These are phyloP conservation scores for Tricholomella constricta DNA, from an alignment of 768 basidiomycete species.

Conservation along the genomic window DNA sequence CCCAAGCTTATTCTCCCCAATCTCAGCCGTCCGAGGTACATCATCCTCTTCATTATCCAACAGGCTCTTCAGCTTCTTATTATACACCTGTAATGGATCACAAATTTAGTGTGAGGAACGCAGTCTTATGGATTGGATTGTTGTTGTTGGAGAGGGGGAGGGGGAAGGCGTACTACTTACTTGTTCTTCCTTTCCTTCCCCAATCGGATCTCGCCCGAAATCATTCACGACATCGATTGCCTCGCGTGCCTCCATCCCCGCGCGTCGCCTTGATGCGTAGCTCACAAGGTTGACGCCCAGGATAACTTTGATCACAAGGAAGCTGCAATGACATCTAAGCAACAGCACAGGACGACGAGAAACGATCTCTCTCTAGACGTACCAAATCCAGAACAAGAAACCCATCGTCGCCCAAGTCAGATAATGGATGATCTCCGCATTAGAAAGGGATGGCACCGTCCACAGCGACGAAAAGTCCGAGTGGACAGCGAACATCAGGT, in stretches of 20 bases:
- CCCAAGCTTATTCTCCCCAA: slow-evolving; percentile 61
- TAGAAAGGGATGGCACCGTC: slow-evolving; percentile 45
- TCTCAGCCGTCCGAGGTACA: slow-evolving; percentile 64
- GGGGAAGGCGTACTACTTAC: slow-evolving; percentile 37
- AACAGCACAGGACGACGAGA: background rate
- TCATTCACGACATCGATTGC: slow-evolving; percentile 80
- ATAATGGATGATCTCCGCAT: slow-evolving; percentile 52
- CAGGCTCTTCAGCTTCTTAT: slow-evolving; percentile 74
- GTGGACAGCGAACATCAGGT: slow-evolving; percentile 56
- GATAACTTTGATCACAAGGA: slow-evolving; percentile 88
- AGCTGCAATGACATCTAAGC: slow-evolving; percentile 41
- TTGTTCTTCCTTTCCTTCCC: slow-evolving; percentile 86
- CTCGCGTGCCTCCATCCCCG: slow-evolving; percentile 77
- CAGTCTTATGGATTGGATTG: too few species aligned
- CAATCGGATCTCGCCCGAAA: slow-evolving; percentile 88
- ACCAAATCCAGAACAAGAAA: slow-evolving; percentile 86
- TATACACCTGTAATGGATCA: slow-evolving; percentile 61
- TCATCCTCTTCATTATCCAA: slow-evolving; percentile 74
- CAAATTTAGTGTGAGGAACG: background rate
- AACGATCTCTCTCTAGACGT: slow-evolving; percentile 25
- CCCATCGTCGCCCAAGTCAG: slow-evolving; percentile 68
- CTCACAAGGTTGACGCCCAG: slow-evolving; percentile 86
- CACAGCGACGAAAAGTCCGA: slow-evolving; percentile 45
- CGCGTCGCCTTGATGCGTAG: slow-evolving; percentile 74
- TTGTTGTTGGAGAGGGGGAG: background rate